These are phyloP conservation scores for Parastagonospora avenae DNA, from an alignment of 2,329 filamentous ascomycete genomes.

Conservation along the genomic window DNA sequence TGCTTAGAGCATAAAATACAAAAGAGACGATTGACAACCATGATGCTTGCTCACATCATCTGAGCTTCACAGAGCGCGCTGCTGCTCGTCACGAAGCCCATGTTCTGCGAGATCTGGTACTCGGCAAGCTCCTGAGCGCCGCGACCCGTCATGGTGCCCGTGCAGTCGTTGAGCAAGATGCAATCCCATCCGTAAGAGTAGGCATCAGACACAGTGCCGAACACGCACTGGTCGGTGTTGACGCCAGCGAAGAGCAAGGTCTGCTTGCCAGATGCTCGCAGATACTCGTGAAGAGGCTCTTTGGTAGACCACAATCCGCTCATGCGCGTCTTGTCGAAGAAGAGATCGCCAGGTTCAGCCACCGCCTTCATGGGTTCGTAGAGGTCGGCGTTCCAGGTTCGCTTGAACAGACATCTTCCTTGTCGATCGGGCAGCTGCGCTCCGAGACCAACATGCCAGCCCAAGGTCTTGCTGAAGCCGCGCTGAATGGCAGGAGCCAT, in stretches of 20 bases:
- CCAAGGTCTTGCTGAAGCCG: conserved; percentile 49
- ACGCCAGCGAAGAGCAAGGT: conserved; percentile 50
- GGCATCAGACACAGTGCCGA: conserved; percentile 49
- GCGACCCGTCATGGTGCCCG: conserved; percentile 49
- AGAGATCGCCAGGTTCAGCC: conserved; percentile 46
- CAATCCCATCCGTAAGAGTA: conserved; percentile 52
- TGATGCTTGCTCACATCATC: conserved; percentile 8
- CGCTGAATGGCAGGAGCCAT: conserved; percentile 51
- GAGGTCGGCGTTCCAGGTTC: conserved; percentile 51
- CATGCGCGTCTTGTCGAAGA: conserved; percentile 53
- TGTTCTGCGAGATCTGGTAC: conserved; percentile 50
- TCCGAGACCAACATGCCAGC: conserved; percentile 50
- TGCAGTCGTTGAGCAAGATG: conserved; percentile 49
- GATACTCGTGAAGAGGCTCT: conserved; percentile 49
- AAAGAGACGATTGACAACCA: not conserved
- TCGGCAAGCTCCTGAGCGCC: conserved; percentile 48
- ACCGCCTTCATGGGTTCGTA: conserved; percentile 48
- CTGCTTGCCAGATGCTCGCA: conserved; percentile 48
- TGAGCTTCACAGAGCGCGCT: conserved; percentile 34
- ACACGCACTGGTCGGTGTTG: conserved; percentile 52
- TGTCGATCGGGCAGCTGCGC: conserved; percentile 44
- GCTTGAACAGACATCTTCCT: conserved; percentile 50
- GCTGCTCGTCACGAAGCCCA: conserved; percentile 51
- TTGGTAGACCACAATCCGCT: conserved; percentile 49
- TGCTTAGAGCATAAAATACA: conserved; percentile 2